Evolutionary conservation across 306 rosid species (phyloP), one percentile per base, ranked within the genome.

Genomic region (Cicer pinnatifidum): DNA sequence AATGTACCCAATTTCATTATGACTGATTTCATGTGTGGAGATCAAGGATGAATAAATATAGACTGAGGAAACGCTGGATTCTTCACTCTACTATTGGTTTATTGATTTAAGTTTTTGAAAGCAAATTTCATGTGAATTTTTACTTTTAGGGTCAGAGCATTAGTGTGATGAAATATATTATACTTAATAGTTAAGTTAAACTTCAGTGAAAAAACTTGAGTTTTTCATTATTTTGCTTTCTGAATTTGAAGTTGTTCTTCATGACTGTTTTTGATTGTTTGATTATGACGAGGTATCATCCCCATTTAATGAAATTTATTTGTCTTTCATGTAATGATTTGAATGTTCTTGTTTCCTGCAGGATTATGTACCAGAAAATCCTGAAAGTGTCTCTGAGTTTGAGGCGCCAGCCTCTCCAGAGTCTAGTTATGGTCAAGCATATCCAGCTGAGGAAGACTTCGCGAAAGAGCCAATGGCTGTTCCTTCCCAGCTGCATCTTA

Each of bases 391-490:
- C 28, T 58, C 87, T 23, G 93, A 88, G 81, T 93, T 93, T 73
- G 97, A 93, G 82, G 85, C 88, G 17, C 97, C 98, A 12, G 51
- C 83, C n/a, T 93, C 98, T 40, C 98, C 98, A 8, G 97, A 87
- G 47, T 84, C 92, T 23, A 87, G 88, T 71, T 93, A 93, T 67
- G 84, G 89, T 77, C 91, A 87, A 33, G 73, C 79, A 37, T 86
- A 84, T 45, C 98, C 91, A 8, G 67, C 83, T 0, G 92, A 89
- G 70, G 98, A 89, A 82, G 98, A 93, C 78, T 91, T 87, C 41
- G 89, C 93, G 1, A 93, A 90, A 88, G 98, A 93, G 75, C 98
- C 98, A 0, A 75, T 82, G 80, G 76, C 86, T 11, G 89, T 87
- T 52, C 98, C 98, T 17, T 82, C 92, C 2, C 97, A 93, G 78